Conservation (phyloP, 2,329 filamentous ascomycete genomes). For the Sporothrix humicola region DNA sequence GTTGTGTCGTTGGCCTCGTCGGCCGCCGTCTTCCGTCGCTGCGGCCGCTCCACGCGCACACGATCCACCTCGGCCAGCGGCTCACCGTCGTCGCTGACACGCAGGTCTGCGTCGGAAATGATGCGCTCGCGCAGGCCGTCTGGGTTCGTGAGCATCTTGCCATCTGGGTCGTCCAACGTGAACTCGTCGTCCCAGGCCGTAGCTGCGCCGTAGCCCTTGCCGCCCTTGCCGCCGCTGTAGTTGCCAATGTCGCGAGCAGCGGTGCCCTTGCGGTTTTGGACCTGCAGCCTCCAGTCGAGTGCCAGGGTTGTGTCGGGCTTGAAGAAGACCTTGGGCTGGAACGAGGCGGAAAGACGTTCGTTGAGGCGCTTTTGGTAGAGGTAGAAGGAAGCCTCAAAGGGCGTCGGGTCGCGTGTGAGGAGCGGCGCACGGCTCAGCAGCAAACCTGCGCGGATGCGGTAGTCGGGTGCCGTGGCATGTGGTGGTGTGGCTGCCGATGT, state of each 20-base stretch:
- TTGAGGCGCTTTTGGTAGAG: slow-evolving; percentile 98
- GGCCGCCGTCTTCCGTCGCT: slow-evolving; percentile 72
- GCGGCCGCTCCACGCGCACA: slow-evolving; percentile 72
- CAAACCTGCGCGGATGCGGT: slow-evolving; percentile 67
- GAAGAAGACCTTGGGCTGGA: slow-evolving; percentile 92
- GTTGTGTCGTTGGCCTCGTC: slow-evolving; percentile 75
- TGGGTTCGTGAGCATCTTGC: slow-evolving; percentile 52
- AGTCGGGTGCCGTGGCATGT: slow-evolving; percentile 45
- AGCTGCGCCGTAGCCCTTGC: slow-evolving; percentile 46
- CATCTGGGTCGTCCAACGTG: slow-evolving; percentile 72
- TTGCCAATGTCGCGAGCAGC: slow-evolving; percentile 83
- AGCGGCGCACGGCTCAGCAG: slow-evolving; percentile 88
- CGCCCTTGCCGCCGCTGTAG: slow-evolving; percentile 63
- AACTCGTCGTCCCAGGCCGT: slow-evolving; percentile 92
- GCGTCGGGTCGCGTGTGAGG: slow-evolving; percentile 79
- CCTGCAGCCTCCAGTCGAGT: slow-evolving; percentile 88
- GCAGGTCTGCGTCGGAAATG: slow-evolving; percentile 74
- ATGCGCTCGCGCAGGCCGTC: slow-evolving; percentile 70
- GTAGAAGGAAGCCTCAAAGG: slow-evolving; percentile 92
- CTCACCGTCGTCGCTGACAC: slow-evolving; percentile 66
- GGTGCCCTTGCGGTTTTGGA: slow-evolving; percentile 72
- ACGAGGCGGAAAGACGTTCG: slow-evolving; percentile 86
- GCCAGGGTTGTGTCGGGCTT: slow-evolving; percentile 85
- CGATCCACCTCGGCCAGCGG: slow-evolving; percentile 62
- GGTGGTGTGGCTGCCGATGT: slow-evolving; percentile 41